A percentile compares a stretch with the other conserved stretches of the same genome.
Evolutionary conservation across 257 asterid species (phyloP).

Genomic region (Oldenlandia corymbosa): DNA sequence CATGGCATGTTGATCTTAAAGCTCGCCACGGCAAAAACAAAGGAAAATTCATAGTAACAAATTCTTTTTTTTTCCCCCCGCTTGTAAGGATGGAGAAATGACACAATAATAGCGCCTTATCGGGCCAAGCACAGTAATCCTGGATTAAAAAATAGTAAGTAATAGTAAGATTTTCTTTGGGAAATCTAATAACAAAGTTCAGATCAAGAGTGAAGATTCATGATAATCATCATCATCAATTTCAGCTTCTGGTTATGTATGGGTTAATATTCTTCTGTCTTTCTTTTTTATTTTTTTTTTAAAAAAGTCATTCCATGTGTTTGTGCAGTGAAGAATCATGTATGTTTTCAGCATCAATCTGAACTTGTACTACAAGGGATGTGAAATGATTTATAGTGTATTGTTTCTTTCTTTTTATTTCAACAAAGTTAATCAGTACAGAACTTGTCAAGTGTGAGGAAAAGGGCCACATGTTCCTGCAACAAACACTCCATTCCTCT

Average conservation of each 20-base stretch:
- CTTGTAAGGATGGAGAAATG: no score
- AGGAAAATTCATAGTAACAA: no score
- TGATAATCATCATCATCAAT: conserved; percentile 12
- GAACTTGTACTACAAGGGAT: conserved; percentile 22
- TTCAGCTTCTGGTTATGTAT: conserved; percentile 18
- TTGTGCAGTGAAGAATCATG: conserved; percentile 20
- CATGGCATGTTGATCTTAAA: conserved; percentile 15
- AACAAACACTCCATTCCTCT: conserved; percentile 10
- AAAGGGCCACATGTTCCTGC: conserved; percentile 27
- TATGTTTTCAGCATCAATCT: conserved; percentile 15
- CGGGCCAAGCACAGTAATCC: no score
- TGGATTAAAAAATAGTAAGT: no score
- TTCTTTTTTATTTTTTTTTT: no score
- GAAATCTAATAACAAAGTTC: conserved; percentile 12
- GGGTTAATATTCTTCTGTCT: conserved; percentile 13
- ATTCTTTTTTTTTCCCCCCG: no score
- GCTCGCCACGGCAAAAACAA: background rate
- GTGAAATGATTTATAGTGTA: no score
- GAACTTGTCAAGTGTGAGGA: conserved; percentile 19
- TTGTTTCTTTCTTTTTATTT: no score
- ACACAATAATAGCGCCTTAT: no score
- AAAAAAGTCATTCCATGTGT: conserved; percentile 18
- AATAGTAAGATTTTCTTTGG: conserved; percentile 12
- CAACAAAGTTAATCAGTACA: background rate
- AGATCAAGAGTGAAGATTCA: conserved; percentile 23